Conservation (phyloP, 2,329 filamentous ascomycete species). For the Xylaria sp. region DNA sequence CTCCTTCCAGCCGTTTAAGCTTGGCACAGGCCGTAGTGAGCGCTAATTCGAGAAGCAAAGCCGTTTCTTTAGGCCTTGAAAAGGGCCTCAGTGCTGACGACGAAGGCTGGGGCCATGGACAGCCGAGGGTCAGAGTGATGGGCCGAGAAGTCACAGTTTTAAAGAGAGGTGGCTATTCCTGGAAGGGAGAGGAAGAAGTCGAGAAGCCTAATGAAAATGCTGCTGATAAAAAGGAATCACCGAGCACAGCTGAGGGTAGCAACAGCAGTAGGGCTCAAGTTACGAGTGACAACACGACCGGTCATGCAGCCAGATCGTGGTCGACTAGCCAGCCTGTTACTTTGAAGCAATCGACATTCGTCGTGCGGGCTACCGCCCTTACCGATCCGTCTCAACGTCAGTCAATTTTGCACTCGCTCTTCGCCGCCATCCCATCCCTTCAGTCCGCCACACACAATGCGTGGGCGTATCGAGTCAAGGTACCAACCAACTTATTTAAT, state of each 20-base stretch:
- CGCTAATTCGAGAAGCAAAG: conserved; percentile 81
- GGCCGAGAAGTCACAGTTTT: conserved; percentile 79
- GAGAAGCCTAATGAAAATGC: conserved; percentile 37
- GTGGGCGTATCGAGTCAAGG: conserved; percentile 61
- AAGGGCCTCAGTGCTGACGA: conserved; percentile 73
- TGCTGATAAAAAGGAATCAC: conserved; percentile 29
- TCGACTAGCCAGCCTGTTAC: conserved; percentile 62
- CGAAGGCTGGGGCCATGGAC: conserved; percentile 78
- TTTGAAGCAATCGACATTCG: conserved; percentile 66
- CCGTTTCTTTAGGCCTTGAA: conserved; percentile 78
- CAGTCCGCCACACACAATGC: conserved; percentile 68
- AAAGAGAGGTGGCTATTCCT: conserved; percentile 80
- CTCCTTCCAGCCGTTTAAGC: conserved; percentile 83
- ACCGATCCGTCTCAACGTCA: conserved; percentile 55
- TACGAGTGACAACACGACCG: conserved; percentile 29
- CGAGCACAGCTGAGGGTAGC: conserved; percentile 36
- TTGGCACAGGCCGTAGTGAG: conserved; percentile 86
- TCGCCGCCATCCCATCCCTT: conserved; percentile 62
- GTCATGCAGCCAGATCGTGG: conserved; percentile 56
- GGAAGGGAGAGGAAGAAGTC: conserved; percentile 57
- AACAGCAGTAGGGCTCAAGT: conserved; percentile 37
- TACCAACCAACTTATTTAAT: conserved; percentile 49
- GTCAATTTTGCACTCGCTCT: conserved; percentile 59
- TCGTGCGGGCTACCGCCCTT: conserved; percentile 63
- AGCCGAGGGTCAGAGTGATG: conserved; percentile 78